These are phyloP conservation scores for Incumbomyces lentus DNA, from an alignment of 2,329 filamentous ascomycete genomes.

Conservation along the genomic window DNA sequence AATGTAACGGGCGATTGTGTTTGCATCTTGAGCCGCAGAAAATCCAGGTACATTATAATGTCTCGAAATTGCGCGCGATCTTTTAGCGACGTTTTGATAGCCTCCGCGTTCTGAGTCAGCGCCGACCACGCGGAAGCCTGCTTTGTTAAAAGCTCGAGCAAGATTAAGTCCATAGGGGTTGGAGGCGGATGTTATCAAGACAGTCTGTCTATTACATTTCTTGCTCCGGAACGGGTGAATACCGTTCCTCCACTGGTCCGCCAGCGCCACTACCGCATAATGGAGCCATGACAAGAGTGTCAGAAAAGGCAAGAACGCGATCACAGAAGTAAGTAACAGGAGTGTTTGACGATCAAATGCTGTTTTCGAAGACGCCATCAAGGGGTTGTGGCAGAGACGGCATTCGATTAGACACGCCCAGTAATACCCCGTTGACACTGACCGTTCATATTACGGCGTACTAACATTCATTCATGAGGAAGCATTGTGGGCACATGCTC, in stretches of 20 bases:
- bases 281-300: slow-evolving; percentile 34
- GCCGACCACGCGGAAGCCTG: slow-evolving; percentile 59
- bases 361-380: background rate
- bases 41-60: background rate
- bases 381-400: too few relatives aligned
- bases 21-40: background rate
- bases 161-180: slow-evolving; percentile 61
- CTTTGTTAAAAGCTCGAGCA: slow-evolving; percentile 54
- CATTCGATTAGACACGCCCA: too few relatives aligned
- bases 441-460: too few relatives aligned
- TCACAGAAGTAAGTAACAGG: slow-evolving; percentile 32
- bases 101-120: slow-evolving; percentile 46
- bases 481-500: too few relatives aligned
- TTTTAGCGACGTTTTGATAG: background rate
- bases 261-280: slow-evolving; percentile 25
- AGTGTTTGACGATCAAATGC: slow-evolving; percentile 30
- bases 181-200: slow-evolving; percentile 61
- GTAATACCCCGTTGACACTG: too few relatives aligned
- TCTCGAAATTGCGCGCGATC: slow-evolving; percentile 1
- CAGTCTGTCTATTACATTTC: slow-evolving; percentile 31
- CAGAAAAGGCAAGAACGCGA: slow-evolving; percentile 40
- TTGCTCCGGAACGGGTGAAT: background rate
- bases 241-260: slow-evolving; percentile 17
- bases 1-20: slow-evolving; percentile 31
- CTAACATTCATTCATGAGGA: too few relatives aligned